phyloP scores from a whole-genome alignment of 2,329 filamentous ascomycete species.

The Aspergillus tanneri region DNA sequence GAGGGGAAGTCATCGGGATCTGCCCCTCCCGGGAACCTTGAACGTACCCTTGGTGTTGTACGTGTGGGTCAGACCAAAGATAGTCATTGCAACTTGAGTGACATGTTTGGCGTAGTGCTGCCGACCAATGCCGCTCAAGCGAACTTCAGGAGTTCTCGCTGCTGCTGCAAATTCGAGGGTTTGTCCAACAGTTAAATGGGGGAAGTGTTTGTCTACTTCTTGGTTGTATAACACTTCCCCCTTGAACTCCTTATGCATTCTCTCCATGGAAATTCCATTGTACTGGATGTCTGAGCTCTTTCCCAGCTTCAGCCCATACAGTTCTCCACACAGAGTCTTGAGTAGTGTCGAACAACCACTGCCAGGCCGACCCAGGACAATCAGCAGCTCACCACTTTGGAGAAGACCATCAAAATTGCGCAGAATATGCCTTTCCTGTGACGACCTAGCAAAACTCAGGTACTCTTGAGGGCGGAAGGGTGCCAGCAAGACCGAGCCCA shows the following conservation, averaged over 20 bases:
- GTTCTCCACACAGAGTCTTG: constrained; percentile 79
- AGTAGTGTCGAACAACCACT: constrained; percentile 73
- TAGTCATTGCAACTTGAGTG: constrained; percentile 42
- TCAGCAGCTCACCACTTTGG: constrained; percentile 49
- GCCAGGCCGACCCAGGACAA: constrained; percentile 43
- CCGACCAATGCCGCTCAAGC: constrained; percentile 44
- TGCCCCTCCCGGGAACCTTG: neutral
- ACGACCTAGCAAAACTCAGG: constrained; percentile 46
- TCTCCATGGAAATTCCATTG: constrained; percentile 62
- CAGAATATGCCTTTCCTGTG: constrained; percentile 56
- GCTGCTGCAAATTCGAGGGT: constrained; percentile 58
- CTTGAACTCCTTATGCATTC: constrained; percentile 65
- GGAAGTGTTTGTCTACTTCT: constrained; percentile 53
- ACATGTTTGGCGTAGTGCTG: constrained; percentile 45
- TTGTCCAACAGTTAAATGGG: constrained; percentile 57
- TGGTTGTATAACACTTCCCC: constrained; percentile 43
- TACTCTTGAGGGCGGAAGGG: constrained; percentile 60
- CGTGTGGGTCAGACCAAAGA: constrained; percentile 44
- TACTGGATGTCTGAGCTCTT: constrained; percentile 75
- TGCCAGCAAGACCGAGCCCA: constrained; percentile 58
- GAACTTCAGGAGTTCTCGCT: constrained; percentile 48
- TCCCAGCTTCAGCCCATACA: constrained; percentile 72
- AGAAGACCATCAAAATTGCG: constrained; percentile 55
- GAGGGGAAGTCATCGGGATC: neutral
- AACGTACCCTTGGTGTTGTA: constrained; percentile 46